A percentile compares a stretch with the other conserved stretches of the same genome.
Conservation (phyloP, 108 stramenopile genomes). For the Nitzschia inconspicua region DNA sequence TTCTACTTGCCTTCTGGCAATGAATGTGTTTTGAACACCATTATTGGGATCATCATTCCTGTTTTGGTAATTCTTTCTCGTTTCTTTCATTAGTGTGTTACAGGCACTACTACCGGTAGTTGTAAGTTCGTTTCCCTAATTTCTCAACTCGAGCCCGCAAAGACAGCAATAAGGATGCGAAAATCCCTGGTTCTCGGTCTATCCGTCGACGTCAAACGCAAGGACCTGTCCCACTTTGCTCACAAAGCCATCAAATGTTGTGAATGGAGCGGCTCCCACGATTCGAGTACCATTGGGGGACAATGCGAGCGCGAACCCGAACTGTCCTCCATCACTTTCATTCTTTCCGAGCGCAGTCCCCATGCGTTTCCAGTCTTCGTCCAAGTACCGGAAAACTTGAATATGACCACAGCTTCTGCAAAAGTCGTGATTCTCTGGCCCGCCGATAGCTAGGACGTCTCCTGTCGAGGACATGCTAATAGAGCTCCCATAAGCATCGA, state of each 20-base stretch:
- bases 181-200: no score
- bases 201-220: slow-evolving; percentile 32
- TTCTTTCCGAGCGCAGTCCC: slow-evolving; percentile 18
- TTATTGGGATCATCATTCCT: no score
- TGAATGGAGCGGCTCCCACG: slow-evolving; percentile 39
- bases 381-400: slow-evolving; percentile 16
- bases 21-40: no score
- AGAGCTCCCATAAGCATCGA: slow-evolving; percentile 25
- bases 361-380: neutral
- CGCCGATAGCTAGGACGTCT: slow-evolving; percentile 31
- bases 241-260: slow-evolving; percentile 27
- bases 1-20: no score
- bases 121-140: no score
- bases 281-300: slow-evolving; percentile 23
- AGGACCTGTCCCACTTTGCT: slow-evolving; percentile 29
- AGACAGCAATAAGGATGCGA: no score
- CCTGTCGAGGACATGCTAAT: slow-evolving; percentile 39
- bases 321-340: slow-evolving; percentile 21
- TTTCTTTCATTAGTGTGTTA: no score
- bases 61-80: no score
- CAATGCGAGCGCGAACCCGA: slow-evolving; percentile 36
- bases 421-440: slow-evolving; percentile 21
- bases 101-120: no score
- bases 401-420: slow-evolving; percentile 28
- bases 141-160: no score